Evolutionary conservation across 2,329 filamentous ascomycete genomes (phyloP), one percentile per base, ranked within the genome.

Genomic region (Canariomyces notabilis): DNA sequence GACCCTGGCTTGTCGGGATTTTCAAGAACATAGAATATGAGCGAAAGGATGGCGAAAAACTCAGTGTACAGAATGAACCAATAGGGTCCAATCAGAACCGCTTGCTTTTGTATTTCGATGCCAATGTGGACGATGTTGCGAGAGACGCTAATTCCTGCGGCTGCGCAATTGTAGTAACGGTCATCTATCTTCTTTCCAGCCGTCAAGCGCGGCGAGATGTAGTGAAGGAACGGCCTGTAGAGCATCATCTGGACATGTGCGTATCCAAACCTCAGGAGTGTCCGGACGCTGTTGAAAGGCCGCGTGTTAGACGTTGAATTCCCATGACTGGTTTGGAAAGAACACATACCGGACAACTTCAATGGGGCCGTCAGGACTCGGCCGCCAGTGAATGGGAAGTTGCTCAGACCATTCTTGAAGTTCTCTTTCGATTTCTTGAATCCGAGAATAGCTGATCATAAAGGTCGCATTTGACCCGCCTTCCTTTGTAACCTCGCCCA

Each of bases 211-310:
- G 81, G 80, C 6, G 87, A 89, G 14, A 89, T 82, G 56, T 91
- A 93, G 61, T 93, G 88, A 11, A 93, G 68, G 62, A 93, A 93
- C 0, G 88, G 88, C 15, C 88, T 75, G 59, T 93, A 93, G 2
- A 93, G 69, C 59, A 93, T 81, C 63, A 93, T 82, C 60, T 91
- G 87, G 5, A 89, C 85, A 59, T 91, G 86, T 2, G 85, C 85
- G 61, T 87, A 91, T n/a, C 83, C 79, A 64, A 93, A 83, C 29
- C 87, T 77, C 16, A 93, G 71, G 19, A 90, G 71, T 52, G 89
- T 87, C 50, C 88, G 86, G n/a, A 81, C 74, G 8, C 76, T 79
- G 42, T 6, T 8, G 7, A 12, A 21, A 41, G 12, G 5, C 4
- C 4, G 12, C 3, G 16, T 34, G 21, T 55, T 32, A 50, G 46